Conservation (phyloP, 1,139 yeast genomes). For the Yamadazyma blattariae region DNA sequence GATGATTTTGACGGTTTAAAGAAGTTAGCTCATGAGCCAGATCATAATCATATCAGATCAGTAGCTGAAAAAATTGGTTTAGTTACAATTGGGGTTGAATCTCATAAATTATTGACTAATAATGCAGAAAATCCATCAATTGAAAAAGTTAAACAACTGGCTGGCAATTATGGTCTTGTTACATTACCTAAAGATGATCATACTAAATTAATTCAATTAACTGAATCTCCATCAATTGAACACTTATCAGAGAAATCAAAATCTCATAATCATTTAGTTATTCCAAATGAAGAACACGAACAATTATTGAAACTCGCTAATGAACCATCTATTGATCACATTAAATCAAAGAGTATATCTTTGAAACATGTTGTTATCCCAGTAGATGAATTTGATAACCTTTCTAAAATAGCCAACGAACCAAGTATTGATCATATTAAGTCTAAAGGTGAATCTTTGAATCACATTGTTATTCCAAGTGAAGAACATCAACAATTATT, state of each 20-base stretch:
- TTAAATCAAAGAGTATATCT: conserved; percentile 18
- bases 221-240: conserved; percentile 22
- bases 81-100: conserved; percentile 10
- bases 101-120: conserved; percentile 13
- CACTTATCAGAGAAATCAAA: conserved; percentile 26
- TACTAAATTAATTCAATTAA: conserved; percentile 15
- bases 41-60: conserved; percentile 17
- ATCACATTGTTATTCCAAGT: conserved; percentile 8
- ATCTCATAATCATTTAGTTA: conserved; percentile 6
- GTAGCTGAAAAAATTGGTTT: conserved; percentile 11
- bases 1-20: conserved; percentile 18
- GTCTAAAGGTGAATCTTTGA: conserved; percentile 11
- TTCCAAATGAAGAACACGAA: conserved; percentile 9
- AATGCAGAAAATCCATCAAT: conserved; percentile 15
- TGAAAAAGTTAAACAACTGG: conserved; percentile 14
- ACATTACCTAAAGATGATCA: conserved; percentile 16
- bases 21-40: conserved; percentile 14
- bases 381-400: conserved; percentile 10
- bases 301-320: conserved; percentile 17
- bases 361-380: conserved; percentile 16
- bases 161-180: conserved; percentile 12
- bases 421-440: conserved; percentile 24
- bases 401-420: conserved; percentile 6
- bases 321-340: conserved; percentile 19
- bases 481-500: conserved; percentile 9